Evolutionary conservation across 78 protist species (phyloP).

Genomic region (Chrysochromulina tobinii): DNA sequence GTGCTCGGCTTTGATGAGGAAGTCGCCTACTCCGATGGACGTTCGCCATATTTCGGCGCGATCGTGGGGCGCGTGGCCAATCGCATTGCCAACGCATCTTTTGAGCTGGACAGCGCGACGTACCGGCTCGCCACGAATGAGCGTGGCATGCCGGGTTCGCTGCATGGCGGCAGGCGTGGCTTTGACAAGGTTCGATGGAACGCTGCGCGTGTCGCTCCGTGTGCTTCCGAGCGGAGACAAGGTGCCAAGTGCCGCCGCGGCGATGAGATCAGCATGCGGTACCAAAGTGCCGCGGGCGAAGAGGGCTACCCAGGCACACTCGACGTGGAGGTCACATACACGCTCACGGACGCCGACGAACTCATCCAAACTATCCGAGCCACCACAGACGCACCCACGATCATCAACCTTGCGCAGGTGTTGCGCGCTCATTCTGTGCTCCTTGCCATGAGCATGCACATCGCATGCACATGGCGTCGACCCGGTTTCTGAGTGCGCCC

Average conservation of each 20-base stretch:
- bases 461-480: too few species aligned
- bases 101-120: not conserved
- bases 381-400: not conserved
- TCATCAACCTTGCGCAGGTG: slow-evolving; percentile 2
- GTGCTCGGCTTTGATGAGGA: not conserved
- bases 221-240: not conserved
- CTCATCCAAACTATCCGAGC: not conserved
- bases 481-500: too few species aligned
- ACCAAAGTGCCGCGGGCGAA: not conserved
- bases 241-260: too few species aligned
- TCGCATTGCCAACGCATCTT: not conserved
- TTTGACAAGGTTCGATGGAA: slow-evolving; percentile 20
- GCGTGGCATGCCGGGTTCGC: not conserved
- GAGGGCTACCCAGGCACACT: slow-evolving; percentile 2
- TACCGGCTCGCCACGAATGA: not conserved
- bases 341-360: not conserved
- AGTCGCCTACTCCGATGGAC: too few species aligned
- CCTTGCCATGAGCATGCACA: not conserved
- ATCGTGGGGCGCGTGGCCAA: slow-evolving; percentile 33
- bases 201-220: not conserved
- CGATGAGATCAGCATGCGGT: not conserved
- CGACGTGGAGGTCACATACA: not conserved
- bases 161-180: slow-evolving; percentile 31
- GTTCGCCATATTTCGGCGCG: not conserved
- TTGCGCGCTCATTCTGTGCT: not conserved